A percentile compares a stretch with the other conserved stretches of the same genome.
These are phyloP conservation scores for Selenicereus undatus DNA, from an alignment of 148 eudicot genomes.

Conservation along the genomic window DNA sequence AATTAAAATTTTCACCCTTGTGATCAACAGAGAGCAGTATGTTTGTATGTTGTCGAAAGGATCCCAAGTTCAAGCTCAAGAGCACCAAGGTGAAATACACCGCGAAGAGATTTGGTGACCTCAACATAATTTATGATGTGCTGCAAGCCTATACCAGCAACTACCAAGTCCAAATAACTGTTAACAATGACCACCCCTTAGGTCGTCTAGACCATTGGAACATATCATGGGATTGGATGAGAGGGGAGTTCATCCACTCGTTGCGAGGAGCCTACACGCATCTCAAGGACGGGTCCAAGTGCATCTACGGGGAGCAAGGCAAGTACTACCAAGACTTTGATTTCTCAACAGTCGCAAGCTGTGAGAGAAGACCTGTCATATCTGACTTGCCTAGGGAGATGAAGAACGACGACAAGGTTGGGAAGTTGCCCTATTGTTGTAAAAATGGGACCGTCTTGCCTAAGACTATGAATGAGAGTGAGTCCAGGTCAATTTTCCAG, in stretches of 20 bases:
- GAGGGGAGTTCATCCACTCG: slow-evolving; percentile 70
- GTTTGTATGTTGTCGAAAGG: slow-evolving; percentile 61
- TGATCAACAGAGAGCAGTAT: slow-evolving; percentile 41
- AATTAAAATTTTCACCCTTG: neutral
- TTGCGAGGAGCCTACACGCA: slow-evolving; percentile 74
- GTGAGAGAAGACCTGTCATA: slow-evolving; percentile 59
- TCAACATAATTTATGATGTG: slow-evolving; percentile 69
- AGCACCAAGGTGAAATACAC: slow-evolving; percentile 16
- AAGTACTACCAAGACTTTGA: slow-evolving; percentile 63
- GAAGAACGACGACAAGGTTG: slow-evolving; percentile 63
- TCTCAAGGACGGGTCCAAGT: slow-evolving; percentile 50
- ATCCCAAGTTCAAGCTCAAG: slow-evolving; percentile 62
- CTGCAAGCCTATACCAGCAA: slow-evolving; percentile 59
- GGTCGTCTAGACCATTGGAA: slow-evolving; percentile 96
- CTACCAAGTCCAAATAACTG: slow-evolving; percentile 76
- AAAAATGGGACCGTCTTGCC: slow-evolving; percentile 70
- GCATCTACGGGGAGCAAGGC: slow-evolving; percentile 75
- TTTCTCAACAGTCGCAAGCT: slow-evolving; percentile 55
- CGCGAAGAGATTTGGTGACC: slow-evolving; percentile 49
- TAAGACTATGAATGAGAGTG: slow-evolving; percentile 59
- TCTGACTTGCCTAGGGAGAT: slow-evolving; percentile 62
- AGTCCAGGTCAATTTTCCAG: slow-evolving; percentile 66
- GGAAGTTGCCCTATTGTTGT: slow-evolving; percentile 79
- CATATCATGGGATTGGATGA: slow-evolving; percentile 88
- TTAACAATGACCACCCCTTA: slow-evolving; percentile 61